A percentile compares a stretch with the other conserved stretches of the same genome.
These are phyloP conservation scores for Strobilomyces dryophilus DNA, from an alignment of 768 basidiomycete genomes.

Conservation along the genomic window DNA sequence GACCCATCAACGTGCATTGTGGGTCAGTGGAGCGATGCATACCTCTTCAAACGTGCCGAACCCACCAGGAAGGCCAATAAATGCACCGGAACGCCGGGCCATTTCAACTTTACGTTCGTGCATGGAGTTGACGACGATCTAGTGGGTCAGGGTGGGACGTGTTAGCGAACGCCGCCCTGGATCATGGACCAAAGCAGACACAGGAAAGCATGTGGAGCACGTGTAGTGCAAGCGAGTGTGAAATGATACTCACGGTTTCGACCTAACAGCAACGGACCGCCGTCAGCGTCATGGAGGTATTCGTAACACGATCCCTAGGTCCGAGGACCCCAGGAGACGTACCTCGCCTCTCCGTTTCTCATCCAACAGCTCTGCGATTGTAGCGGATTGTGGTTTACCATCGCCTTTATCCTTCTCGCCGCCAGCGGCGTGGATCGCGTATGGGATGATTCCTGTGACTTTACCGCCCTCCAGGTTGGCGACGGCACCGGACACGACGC, in stretches of 20 bases:
- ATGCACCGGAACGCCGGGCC: constrained; percentile 76
- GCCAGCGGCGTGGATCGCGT: constrained; percentile 64
- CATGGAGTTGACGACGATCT: constrained; percentile 79
- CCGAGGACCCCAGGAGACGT: constrained; percentile 11
- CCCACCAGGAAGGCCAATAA: constrained; percentile 88
- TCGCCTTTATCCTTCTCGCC: constrained; percentile 54
- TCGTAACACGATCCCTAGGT: background rate
- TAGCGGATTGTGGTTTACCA: constrained; percentile 16
- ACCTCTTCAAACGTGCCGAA: constrained; percentile 95
- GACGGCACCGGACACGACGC: constrained; percentile 63
- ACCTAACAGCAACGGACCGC: constrained; percentile 13
- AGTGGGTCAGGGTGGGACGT: background rate
- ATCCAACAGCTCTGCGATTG: constrained; percentile 23
- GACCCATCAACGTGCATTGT: constrained; percentile 3
- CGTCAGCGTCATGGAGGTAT: constrained; percentile 9
- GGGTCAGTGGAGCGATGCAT: background rate
- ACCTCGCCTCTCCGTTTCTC: constrained; percentile 35
- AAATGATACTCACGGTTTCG: constrained; percentile 28
- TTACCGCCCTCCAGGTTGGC: constrained; percentile 57
- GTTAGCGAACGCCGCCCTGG: constrained; percentile 9
- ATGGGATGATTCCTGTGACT: constrained; percentile 76
- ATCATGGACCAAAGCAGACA: background rate
- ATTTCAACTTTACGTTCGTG: constrained; percentile 89
- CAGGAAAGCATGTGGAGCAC: constrained; percentile 1
- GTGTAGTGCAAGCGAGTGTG: background rate